Conservation (phyloP, 1,284 basidiomycete genomes). For the Stereum hirsutum region DNA sequence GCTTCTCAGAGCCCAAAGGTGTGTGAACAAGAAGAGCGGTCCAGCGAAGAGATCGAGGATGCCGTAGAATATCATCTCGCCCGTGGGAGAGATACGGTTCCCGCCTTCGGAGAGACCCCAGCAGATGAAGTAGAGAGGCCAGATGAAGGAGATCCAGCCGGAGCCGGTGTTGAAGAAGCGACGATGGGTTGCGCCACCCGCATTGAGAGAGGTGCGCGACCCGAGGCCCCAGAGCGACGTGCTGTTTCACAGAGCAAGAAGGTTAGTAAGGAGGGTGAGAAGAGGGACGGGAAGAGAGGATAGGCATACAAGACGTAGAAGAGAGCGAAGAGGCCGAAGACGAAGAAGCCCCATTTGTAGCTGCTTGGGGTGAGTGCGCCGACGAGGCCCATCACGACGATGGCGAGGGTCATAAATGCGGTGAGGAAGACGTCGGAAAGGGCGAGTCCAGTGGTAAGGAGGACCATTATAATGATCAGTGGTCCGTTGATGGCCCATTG, state of each 20-base stretch:
- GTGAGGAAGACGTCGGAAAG: conserved; percentile 37
- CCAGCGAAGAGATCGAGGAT: conserved; percentile 45
- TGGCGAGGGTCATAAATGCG: conserved; percentile 37
- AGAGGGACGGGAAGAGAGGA: conserved; percentile 16
- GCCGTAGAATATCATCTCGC: conserved; percentile 42
- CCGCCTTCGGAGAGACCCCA: conserved; percentile 35
- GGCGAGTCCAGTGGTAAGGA: conserved; percentile 37
- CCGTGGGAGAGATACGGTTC: conserved; percentile 28
- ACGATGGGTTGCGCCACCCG: conserved; percentile 17
- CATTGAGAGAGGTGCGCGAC: conserved; percentile 15
- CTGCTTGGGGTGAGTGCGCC: conserved; percentile 31
- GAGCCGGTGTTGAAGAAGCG: conserved; percentile 30
- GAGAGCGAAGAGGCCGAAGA: conserved; percentile 29
- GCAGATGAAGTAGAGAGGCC: conserved; percentile 34
- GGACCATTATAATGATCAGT: conserved; percentile 36
- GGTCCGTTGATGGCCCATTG: conserved; percentile 47
- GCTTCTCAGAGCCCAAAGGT: conserved; percentile 14
- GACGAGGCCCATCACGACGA: conserved; percentile 37
- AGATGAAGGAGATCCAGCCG: conserved; percentile 30
- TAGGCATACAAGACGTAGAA: conserved; percentile 31
- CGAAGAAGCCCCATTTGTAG: conserved; percentile 40
- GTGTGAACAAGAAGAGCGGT: conserved; percentile 28
- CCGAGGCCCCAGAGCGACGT: conserved; percentile 3
- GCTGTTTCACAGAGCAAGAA: neutral
- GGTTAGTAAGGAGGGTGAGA: conserved; percentile 18